Evolutionary conservation across 2,329 filamentous ascomycete species (phyloP), one percentile per base, ranked within the genome.

Genomic region (Penicillium sclerotigenum): DNA sequence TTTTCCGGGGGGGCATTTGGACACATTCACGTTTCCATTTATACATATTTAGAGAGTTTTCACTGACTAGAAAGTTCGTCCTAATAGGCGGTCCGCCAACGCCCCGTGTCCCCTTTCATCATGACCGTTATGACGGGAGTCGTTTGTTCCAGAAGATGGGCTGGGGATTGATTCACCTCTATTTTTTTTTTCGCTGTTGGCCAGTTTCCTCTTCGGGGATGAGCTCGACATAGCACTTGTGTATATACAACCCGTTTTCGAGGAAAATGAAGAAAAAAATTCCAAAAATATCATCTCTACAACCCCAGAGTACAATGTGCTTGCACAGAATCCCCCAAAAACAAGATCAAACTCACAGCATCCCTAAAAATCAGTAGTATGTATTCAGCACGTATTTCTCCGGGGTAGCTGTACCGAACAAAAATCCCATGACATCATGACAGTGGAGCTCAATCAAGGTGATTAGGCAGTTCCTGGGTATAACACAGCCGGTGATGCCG

Each of bases 81-180:
- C 52, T 61, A 60, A 63, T 63, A 57, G 61, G 63, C 53, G 58
- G 31, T 22, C 41, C 11, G 5, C 52, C 43, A 18, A 52, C 41
- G 50, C 36, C 43, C 43, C 42, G 38, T 49, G 50, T 50, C 38
- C 52, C 42, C 42, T 43, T 47, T 38, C 55, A 60, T 62, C 63
- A 64, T 60, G 61, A 63, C 58, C 55, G 49, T 61, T 62, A 64
- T 58, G 62, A 61, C 59, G 63, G 62, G 38, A 54, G 28, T 64
- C 58, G 60, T 63, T 58, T 57, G 42, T 58, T 55, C 46, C 33
- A 51, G 46, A 52, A 48, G 40, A 40, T 54, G 52, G 58, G 50
- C 59, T 62, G 54, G 54, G 11, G 31, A 31, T 29, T 33, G 31
- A 31, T 29, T 33, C 31, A 24, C 22, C 24, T 28, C 24, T 47